Percentiles rank a stretch among this genome's conserved stretches.
phyloP scores from a whole-genome alignment of 805 yeast species.

The Scheffersomyces stipitis region DNA sequence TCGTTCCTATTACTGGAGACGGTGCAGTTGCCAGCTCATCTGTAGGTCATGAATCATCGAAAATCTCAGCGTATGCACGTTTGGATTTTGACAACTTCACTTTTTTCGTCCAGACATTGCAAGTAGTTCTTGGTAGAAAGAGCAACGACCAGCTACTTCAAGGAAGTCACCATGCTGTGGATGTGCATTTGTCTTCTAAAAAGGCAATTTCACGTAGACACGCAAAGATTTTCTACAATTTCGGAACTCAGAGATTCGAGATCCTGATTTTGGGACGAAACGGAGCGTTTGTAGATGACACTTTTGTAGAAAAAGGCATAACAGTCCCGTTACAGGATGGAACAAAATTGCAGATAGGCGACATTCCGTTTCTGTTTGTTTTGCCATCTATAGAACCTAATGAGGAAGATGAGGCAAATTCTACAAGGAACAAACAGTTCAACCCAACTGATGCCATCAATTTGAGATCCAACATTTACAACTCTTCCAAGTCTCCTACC shows the following conservation, averaged over 20 bases:
- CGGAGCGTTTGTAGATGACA: slow-evolving; percentile 95
- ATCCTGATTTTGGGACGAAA: slow-evolving; percentile 88
- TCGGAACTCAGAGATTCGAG: slow-evolving; percentile 94
- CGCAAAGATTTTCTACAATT: slow-evolving; percentile 94
- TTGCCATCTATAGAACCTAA: slow-evolving; percentile 65
- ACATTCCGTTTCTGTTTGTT: slow-evolving; percentile 83
- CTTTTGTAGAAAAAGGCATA: slow-evolving; percentile 84
- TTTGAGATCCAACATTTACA: slow-evolving; percentile 50
- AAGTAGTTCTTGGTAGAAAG: slow-evolving; percentile 88
- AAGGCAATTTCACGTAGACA: slow-evolving; percentile 93
- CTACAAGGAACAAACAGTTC: slow-evolving; percentile 35
- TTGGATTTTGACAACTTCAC: slow-evolving; percentile 91
- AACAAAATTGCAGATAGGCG: slow-evolving; percentile 88
- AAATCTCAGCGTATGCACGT: slow-evolving; percentile 65
- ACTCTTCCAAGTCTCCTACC: slow-evolving; percentile 21
- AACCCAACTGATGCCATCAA: slow-evolving; percentile 66
- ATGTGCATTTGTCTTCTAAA: slow-evolving; percentile 88
- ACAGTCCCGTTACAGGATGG: slow-evolving; percentile 85
- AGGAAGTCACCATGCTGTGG: slow-evolving; percentile 73
- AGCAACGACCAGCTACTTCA: slow-evolving; percentile 53
- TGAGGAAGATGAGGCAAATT: slow-evolving; percentile 15
- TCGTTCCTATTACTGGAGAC: slow-evolving; percentile 18
- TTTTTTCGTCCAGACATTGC: slow-evolving; percentile 94
- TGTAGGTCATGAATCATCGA: slow-evolving; percentile 13
- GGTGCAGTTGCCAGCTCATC: not conserved